Conservation (phyloP, 2,329 filamentous ascomycete species). For the Sordariomycetes sp. region DNA sequence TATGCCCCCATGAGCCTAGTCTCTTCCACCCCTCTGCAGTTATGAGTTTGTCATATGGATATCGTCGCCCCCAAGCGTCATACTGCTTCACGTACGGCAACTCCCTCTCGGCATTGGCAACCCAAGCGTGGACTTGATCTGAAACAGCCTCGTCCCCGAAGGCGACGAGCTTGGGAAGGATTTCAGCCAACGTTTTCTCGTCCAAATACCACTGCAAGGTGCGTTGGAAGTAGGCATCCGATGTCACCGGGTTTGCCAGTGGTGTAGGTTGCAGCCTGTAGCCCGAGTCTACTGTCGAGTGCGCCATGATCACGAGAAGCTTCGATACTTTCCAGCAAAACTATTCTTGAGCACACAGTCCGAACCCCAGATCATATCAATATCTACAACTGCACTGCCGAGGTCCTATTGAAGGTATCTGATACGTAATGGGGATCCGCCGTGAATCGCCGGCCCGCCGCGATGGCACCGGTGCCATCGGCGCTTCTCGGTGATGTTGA, state of each 20-base stretch:
- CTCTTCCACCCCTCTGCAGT: neutral
- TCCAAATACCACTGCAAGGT: neutral
- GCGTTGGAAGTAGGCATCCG: neutral
- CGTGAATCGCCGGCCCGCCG: no score
- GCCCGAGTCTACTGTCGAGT: neutral
- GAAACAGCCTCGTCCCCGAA: neutral
- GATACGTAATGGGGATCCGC: no score
- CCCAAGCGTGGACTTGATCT: neutral
- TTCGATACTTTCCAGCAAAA: no score
- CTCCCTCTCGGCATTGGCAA: neutral
- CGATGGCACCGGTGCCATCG: no score
- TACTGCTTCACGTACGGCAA: neutral
- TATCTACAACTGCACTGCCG: no score
- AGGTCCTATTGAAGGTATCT: no score
- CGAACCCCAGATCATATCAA: neutral
- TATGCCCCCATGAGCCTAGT: neutral
- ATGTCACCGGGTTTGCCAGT: neutral
- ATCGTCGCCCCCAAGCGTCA: neutral
- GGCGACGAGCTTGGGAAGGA: neutral
- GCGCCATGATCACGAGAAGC: neutral
- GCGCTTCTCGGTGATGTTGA: no score
- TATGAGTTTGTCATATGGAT: neutral
- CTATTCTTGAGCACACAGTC: no score
- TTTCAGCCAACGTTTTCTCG: neutral
- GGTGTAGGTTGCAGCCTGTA: neutral